phyloP scores from a whole-genome alignment of 208 protist genomes.

The Trypanosomatidae sp. region DNA sequence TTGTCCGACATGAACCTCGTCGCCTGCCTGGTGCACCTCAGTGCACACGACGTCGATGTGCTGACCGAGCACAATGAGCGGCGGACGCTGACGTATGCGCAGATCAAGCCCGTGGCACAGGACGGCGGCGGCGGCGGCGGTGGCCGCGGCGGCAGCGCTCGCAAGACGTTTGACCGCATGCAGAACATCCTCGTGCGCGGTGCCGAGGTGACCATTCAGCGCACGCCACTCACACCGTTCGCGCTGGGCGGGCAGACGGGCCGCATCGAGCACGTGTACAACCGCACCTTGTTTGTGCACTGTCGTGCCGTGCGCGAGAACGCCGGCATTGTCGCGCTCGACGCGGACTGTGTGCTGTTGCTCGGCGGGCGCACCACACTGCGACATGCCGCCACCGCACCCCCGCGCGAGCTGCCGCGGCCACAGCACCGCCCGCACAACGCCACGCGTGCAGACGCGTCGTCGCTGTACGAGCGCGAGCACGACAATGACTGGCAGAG shows the following conservation, averaged over 20 bases:
- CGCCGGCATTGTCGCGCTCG: conserved; percentile 55
- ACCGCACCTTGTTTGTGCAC: conserved; percentile 66
- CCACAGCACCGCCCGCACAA: conserved; percentile 30
- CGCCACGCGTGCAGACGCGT: conserved; percentile 29
- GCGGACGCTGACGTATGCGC: conserved; percentile 43
- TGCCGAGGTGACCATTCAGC: conserved; percentile 57
- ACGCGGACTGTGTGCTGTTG: conserved; percentile 44
- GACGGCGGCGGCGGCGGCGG: neutral
- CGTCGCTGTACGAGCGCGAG: conserved; percentile 5
- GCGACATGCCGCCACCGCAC: conserved; percentile 17
- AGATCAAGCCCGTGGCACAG: conserved; percentile 35
- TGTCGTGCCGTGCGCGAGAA: conserved; percentile 54
- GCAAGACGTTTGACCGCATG: conserved; percentile 54
- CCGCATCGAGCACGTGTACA: conserved; percentile 77
- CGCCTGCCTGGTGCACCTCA: conserved; percentile 64
- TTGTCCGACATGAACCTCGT: conserved; percentile 44
- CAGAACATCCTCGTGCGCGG: conserved; percentile 69
- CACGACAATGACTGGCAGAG: conserved; percentile 29
- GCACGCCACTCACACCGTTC: conserved; percentile 33
- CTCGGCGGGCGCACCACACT: conserved; percentile 58
- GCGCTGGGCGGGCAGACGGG: conserved; percentile 57
- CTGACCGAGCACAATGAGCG: conserved; percentile 73
- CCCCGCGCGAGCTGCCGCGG: conserved; percentile 24
- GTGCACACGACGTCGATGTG: conserved; percentile 51
- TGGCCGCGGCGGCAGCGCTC: conserved; percentile 12